A percentile compares a stretch with the other conserved stretches of the same genome.
Evolutionary conservation across 768 basidiomycete species (phyloP).

Genomic region (Boletales sp.): DNA sequence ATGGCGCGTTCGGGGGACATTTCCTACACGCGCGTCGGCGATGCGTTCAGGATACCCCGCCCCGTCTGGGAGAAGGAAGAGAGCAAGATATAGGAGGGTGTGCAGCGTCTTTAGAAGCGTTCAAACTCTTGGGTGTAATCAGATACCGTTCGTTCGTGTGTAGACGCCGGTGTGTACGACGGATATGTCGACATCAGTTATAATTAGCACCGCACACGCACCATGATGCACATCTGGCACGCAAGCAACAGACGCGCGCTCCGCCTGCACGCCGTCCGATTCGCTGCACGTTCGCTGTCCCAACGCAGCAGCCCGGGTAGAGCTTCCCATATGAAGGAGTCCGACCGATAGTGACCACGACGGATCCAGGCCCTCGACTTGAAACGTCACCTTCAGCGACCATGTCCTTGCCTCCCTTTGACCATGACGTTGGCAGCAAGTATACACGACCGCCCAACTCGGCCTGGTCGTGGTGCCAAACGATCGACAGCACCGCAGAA

Average conservation of each 20-base stretch:
- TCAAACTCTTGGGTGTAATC: too few species aligned
- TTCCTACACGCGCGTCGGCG: slow-evolving; percentile 31
- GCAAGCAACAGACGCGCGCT: background rate
- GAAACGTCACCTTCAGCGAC: too few species aligned
- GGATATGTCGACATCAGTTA: too few species aligned
- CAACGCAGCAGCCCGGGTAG: too few species aligned
- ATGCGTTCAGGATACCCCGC: slow-evolving; percentile 25
- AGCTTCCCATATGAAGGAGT: too few species aligned
- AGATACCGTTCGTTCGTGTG: too few species aligned
- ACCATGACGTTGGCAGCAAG: slow-evolving; percentile 9
- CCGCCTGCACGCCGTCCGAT: background rate
- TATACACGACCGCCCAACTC: slow-evolving; percentile 32
- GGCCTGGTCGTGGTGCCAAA: slow-evolving; percentile 30
- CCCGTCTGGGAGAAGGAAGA: slow-evolving; percentile 20
- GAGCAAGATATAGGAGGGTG: slow-evolving; percentile 2
- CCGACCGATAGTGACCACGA: too few species aligned
- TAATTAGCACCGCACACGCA: too few species aligned
- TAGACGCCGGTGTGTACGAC: too few species aligned
- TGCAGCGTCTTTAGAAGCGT: slow-evolving; percentile 1
- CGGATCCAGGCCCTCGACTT: too few species aligned
- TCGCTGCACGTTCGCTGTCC: background rate
- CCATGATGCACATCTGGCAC: background rate
- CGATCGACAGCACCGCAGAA: slow-evolving; percentile 21
- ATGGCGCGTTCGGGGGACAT: slow-evolving; percentile 39
- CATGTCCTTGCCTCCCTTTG: slow-evolving; percentile 31